These are phyloP conservation scores for Trichoderma atroviride DNA, from an alignment of 2,329 filamentous ascomycete genomes.

Conservation along the genomic window DNA sequence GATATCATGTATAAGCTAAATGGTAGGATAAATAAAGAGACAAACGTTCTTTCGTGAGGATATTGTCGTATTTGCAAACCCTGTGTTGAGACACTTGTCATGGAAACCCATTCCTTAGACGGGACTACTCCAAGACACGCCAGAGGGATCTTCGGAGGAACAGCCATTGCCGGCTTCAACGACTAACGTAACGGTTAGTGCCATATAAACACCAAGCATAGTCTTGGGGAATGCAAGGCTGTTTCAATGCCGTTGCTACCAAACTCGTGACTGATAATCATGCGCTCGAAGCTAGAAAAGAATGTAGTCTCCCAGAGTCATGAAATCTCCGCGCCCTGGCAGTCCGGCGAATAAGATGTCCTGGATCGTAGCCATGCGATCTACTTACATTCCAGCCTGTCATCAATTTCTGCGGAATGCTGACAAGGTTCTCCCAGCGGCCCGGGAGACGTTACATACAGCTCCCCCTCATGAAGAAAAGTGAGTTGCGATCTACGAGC, in stretches of 20 bases:
- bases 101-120: conserved; percentile 1
- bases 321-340: background rate
- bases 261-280: background rate
- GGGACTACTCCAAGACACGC: background rate
- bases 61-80: background rate
- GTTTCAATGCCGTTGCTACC: background rate
- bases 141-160: background rate
- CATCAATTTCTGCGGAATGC: conserved; percentile 4
- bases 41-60: background rate
- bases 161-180: background rate
- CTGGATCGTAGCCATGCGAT: background rate
- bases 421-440: background rate
- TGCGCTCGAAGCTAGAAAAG: background rate
- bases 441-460: background rate
- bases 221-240: background rate
- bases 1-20: background rate
- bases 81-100: background rate
- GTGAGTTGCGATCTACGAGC: no score
- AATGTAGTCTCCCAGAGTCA: background rate
- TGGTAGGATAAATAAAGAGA: background rate
- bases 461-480: no score
- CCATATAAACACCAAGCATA: background rate
- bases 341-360: background rate
- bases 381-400: background rate
- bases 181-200: background rate